These are phyloP conservation scores for Laguncularia racemosa DNA, from an alignment of 345 rosid species.

Conservation along the genomic window DNA sequence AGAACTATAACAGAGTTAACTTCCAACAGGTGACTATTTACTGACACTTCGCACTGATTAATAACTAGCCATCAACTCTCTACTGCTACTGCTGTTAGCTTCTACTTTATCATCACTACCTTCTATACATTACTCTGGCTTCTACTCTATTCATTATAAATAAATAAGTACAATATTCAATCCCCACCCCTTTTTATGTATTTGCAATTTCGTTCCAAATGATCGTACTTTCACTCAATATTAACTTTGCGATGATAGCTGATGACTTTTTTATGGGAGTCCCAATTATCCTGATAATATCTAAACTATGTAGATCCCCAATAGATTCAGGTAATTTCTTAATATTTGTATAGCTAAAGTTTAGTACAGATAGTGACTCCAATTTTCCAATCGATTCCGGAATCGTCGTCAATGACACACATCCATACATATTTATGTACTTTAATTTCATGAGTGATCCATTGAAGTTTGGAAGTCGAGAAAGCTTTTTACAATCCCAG, in stretches of 20 bases:
- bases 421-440: background rate
- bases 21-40: too few relatives aligned
- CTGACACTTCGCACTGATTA: too few relatives aligned
- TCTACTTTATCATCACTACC: too few relatives aligned
- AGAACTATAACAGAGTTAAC: too few relatives aligned
- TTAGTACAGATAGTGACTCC: too few relatives aligned
- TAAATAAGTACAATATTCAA: too few relatives aligned
- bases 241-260: background rate
- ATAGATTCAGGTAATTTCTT: background rate
- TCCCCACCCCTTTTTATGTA: too few relatives aligned
- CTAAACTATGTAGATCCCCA: background rate
- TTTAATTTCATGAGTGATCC: background rate
- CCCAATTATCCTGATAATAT: background rate
- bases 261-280: background rate
- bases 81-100: too few relatives aligned
- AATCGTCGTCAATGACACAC: background rate
- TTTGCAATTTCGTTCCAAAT: background rate
- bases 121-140: too few relatives aligned
- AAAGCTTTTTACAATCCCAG: fast-evolving
- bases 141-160: too few relatives aligned
- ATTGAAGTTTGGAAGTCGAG: background rate
- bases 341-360: background rate
- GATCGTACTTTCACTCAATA: too few relatives aligned
- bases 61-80: too few relatives aligned
- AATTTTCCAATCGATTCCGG: background rate